A percentile compares a stretch with the other conserved stretches of the same genome.
Evolutionary conservation across 371 early-diverging fungal species (phyloP).

Genomic region (Massospora cicadina): DNA sequence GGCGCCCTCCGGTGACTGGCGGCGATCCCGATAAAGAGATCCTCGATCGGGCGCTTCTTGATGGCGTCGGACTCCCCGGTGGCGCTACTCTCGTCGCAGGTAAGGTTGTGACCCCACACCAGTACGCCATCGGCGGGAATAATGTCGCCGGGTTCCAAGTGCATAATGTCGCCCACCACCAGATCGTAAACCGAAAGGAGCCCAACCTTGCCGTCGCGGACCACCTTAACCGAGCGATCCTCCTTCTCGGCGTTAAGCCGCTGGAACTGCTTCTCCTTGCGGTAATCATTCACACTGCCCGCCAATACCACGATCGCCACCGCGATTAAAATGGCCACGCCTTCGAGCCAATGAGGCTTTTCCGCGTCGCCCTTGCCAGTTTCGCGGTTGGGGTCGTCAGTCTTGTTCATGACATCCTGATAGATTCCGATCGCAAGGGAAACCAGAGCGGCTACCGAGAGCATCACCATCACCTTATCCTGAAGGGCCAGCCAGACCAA

Average conservation of each 20-base stretch:
- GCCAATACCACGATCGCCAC: slow-evolving; percentile 64
- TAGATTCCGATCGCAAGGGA: slow-evolving; percentile 74
- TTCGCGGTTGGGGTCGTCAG: slow-evolving; percentile 27
- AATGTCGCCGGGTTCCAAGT: slow-evolving; percentile 88
- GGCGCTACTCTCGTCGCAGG: slow-evolving; percentile 78
- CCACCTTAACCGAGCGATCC: slow-evolving; percentile 50
- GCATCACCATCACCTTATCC: slow-evolving; percentile 57
- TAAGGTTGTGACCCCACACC: slow-evolving; percentile 60
- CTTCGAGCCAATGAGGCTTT: slow-evolving; percentile 43
- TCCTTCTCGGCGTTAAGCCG: slow-evolving; percentile 64
- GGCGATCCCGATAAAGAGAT: neutral
- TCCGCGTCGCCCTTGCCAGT: neutral
- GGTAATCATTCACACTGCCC: slow-evolving; percentile 66
- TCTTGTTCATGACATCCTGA: slow-evolving; percentile 36
- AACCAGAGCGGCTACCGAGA: slow-evolving; percentile 66
- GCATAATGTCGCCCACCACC: slow-evolving; percentile 75
- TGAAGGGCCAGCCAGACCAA: slow-evolving; percentile 66
- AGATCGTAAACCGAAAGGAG: slow-evolving; percentile 71
- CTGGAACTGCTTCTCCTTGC: slow-evolving; percentile 71
- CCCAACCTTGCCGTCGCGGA: slow-evolving; percentile 52
- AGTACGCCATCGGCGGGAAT: slow-evolving; percentile 78
- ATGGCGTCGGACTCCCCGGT: slow-evolving; percentile 86
- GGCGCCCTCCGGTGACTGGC: neutral
- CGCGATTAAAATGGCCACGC: slow-evolving; percentile 60
- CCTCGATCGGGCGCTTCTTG: slow-evolving; percentile 35